These are phyloP conservation scores for Reticulascus tulasneorum DNA, from an alignment of 2,329 filamentous ascomycete species.

Conservation along the genomic window DNA sequence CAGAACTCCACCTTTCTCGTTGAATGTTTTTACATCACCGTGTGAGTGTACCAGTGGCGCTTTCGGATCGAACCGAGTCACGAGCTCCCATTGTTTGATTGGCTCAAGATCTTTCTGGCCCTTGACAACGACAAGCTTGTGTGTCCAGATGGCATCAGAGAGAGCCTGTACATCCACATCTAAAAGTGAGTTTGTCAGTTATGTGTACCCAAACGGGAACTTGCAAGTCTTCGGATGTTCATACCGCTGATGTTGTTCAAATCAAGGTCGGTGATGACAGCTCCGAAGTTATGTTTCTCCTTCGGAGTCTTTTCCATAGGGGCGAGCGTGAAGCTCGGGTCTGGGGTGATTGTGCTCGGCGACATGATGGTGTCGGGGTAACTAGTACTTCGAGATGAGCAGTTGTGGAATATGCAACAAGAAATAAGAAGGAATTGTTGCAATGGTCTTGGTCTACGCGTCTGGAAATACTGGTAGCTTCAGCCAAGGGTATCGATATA, in stretches of 20 bases:
- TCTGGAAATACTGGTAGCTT: too few species aligned
- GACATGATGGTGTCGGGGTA: slow-evolving; percentile 7
- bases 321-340: slow-evolving; percentile 1
- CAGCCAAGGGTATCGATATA: too few species aligned
- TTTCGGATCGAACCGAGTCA: slow-evolving; percentile 36
- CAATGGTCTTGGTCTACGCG: too few species aligned
- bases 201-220: neutral
- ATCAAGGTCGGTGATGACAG: slow-evolving; percentile 30
- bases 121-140: slow-evolving; percentile 39
- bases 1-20: slow-evolving; percentile 34
- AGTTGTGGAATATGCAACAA: too few species aligned
- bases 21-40: slow-evolving; percentile 35
- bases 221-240: slow-evolving; percentile 4
- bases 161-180: slow-evolving; percentile 32
- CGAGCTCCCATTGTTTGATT: slow-evolving; percentile 40
- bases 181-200: slow-evolving; percentile 1
- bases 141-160: slow-evolving; percentile 36
- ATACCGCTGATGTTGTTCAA: slow-evolving; percentile 29
- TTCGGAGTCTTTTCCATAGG: slow-evolving; percentile 19
- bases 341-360: neutral
- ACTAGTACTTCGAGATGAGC: too few species aligned
- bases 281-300: slow-evolving; percentile 34
- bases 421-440: too few species aligned
- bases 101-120: slow-evolving; percentile 35
- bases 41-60: slow-evolving; percentile 37